A percentile compares a stretch with the other conserved stretches of the same genome.
Conservation (phyloP, 2,329 filamentous ascomycete species). For the Pseudogymnoascus sp. region DNA sequence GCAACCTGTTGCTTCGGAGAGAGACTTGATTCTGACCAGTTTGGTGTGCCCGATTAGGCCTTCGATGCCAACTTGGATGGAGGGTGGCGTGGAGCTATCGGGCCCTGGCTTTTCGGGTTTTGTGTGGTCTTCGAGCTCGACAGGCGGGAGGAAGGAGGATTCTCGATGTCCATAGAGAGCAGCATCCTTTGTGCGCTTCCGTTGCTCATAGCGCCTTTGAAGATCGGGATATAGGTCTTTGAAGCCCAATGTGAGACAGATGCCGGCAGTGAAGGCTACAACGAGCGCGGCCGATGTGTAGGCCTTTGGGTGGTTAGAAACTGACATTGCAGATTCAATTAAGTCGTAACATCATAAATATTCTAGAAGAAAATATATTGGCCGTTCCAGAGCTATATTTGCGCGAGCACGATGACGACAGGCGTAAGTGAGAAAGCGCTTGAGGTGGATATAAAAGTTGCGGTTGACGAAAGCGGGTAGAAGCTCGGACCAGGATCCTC, state of each 20-base stretch:
- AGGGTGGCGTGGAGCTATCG: slow-evolving; percentile 16
- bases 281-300: slow-evolving; percentile 61
- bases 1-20: slow-evolving; percentile 81
- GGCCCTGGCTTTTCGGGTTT: slow-evolving; percentile 23
- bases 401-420: slow-evolving; percentile 8
- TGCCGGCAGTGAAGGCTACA: slow-evolving; percentile 69
- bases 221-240: slow-evolving; percentile 75
- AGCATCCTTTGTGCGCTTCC: slow-evolving; percentile 24
- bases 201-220: slow-evolving; percentile 53
- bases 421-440: slow-evolving; percentile 11
- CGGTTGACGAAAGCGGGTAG: slow-evolving; percentile 10
- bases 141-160: slow-evolving; percentile 28
- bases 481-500: slow-evolving; percentile 3
- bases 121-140: slow-evolving; percentile 52
- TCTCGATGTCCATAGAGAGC: slow-evolving; percentile 11
- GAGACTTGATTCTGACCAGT: slow-evolving; percentile 73
- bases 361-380: slow-evolving; percentile 9
- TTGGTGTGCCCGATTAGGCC: slow-evolving; percentile 91
- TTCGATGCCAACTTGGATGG: slow-evolving; percentile 72
- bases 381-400: background rate
- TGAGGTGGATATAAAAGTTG: slow-evolving; percentile 15
- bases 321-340: slow-evolving; percentile 41
- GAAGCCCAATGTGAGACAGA: slow-evolving; percentile 67
- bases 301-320: slow-evolving; percentile 53
- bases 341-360: slow-evolving; percentile 10